Percentiles rank a stretch among this genome's conserved stretches.
Conservation (phyloP, 768 basidiomycete species). For the Lactarius sanguifluus region DNA sequence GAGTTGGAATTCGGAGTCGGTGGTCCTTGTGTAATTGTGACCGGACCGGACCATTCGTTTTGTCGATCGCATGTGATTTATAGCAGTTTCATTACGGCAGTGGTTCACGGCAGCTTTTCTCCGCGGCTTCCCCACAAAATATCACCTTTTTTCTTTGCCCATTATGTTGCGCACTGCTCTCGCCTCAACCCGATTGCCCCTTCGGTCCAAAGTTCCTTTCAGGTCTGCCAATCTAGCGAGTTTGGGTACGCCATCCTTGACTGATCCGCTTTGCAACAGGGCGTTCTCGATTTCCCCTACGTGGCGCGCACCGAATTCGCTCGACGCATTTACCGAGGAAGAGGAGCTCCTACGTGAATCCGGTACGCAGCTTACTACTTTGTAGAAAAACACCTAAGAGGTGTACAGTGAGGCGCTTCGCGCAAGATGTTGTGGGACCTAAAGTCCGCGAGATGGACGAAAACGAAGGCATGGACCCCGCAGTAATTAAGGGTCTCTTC, state of each 20-base stretch:
- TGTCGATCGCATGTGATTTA: too few relatives aligned
- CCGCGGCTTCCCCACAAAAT: not conserved
- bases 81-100: too few relatives aligned
- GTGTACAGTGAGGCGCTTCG: slow-evolving; percentile 78
- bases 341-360: slow-evolving; percentile 92
- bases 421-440: slow-evolving; percentile 84
- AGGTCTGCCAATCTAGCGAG: slow-evolving; percentile 4
- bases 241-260: slow-evolving; percentile 27
- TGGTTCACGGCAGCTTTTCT: not conserved
- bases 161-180: slow-evolving; percentile 34
- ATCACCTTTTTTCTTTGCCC: not conserved
- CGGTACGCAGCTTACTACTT: slow-evolving; percentile 48
- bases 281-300: slow-evolving; percentile 30
- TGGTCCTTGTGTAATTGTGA: too few relatives aligned
- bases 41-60: too few relatives aligned
- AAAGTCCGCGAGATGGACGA: slow-evolving; percentile 98
- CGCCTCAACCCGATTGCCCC: slow-evolving; percentile 1
- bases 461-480: slow-evolving; percentile 90
- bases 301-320: slow-evolving; percentile 47
- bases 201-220: not conserved
- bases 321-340: slow-evolving; percentile 89
- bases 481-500: slow-evolving; percentile 82
- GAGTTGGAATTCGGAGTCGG: too few relatives aligned
- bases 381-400: slow-evolving; percentile 11
- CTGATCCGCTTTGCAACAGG: slow-evolving; percentile 16